Evolutionary conservation across 352 stramenopile genomes (phyloP), one percentile per base, ranked within the genome.

Genomic region (Phytophthora ramorum): DNA sequence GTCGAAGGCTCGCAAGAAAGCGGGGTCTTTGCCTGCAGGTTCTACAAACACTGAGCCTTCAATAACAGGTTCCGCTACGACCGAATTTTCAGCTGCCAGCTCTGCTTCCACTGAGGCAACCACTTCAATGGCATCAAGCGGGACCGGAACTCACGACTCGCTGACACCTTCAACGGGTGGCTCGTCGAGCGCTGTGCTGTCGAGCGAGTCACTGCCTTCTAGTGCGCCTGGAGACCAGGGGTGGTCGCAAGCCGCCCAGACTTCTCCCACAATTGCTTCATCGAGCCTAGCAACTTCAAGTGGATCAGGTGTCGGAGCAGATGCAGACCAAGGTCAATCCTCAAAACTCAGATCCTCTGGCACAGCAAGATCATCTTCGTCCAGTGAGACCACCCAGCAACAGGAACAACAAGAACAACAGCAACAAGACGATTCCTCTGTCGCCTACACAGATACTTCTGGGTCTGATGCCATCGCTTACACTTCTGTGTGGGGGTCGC

Each of bases 401-500:
- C 20, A 17, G 10, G 7, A 32, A 32, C 28, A 41, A 14, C 48
- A n/a, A n/a, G n/a, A 34, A 38, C 17, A 56, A 19, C 46, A 53
- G 16, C 24, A 53, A 7, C 46, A 53, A 53, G 37, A 43, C 37
- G 37, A 43, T 43, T 43, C 37, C 37, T 43, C 37, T 9, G 19
- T 24, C 17, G n/a, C 41, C 3, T 47, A 47, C 41, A 47, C 19
- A 7, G n/a, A 24, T 8, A 28, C 41, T 47, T 47, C 41, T 30
- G 41, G 17, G 8, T 47, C 41, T 6, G 41, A 69, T 22, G 46
- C 26, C 0, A 44, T 69, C 19, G 7, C 37, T 4, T 41, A 30
- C 30, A 54, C 49, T 3, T 69, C 61, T 2, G 40, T 30, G 8
- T 70, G 63, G 63, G 63, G 63, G 1, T 49, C 63, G 3, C 55